phyloP scores from a whole-genome alignment of 805 yeast species.

The Debaryomyces castellii region DNA sequence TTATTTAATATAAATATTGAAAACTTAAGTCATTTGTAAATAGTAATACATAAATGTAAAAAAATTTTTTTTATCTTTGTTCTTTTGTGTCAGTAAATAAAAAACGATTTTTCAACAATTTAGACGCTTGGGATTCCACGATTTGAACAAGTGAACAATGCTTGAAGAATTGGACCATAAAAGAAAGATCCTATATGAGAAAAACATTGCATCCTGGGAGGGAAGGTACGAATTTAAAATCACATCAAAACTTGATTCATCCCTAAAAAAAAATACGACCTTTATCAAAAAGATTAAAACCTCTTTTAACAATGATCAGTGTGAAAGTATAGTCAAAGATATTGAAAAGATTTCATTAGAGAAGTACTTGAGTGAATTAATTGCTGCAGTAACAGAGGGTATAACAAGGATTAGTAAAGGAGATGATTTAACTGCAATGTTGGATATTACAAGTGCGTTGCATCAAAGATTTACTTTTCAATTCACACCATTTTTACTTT shows the following conservation, averaged over 20 bases:
- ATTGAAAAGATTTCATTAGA: constrained; percentile 61
- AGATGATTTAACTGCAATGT: constrained; percentile 61
- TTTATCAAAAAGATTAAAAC: constrained; percentile 69
- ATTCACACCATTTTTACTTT: constrained; percentile 53
- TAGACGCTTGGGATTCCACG: background rate
- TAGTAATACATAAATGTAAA: background rate
- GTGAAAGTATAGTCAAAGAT: constrained; percentile 53
- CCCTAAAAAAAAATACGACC: constrained; percentile 79
- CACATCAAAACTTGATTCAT: constrained; percentile 56
- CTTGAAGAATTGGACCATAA: constrained; percentile 15
- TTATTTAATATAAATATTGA: constrained; percentile 6
- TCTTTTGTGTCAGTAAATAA: background rate
- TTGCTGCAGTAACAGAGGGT: constrained; percentile 63
- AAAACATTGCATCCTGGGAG: constrained; percentile 55
- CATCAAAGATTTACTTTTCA: constrained; percentile 67
- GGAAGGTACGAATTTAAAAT: constrained; percentile 32
- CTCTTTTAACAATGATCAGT: constrained; percentile 53
- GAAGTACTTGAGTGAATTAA: constrained; percentile 72
- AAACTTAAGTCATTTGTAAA: background rate
- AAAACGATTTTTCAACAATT: background rate
- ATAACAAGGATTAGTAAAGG: constrained; percentile 48
- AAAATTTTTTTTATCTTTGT: background rate
- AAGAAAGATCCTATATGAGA: constrained; percentile 18
- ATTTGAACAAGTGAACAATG: constrained; percentile 7
- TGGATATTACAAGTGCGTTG: constrained; percentile 66